Conservation (phyloP, 2,329 filamentous ascomycete genomes). For the Aspergillus awamori region DNA sequence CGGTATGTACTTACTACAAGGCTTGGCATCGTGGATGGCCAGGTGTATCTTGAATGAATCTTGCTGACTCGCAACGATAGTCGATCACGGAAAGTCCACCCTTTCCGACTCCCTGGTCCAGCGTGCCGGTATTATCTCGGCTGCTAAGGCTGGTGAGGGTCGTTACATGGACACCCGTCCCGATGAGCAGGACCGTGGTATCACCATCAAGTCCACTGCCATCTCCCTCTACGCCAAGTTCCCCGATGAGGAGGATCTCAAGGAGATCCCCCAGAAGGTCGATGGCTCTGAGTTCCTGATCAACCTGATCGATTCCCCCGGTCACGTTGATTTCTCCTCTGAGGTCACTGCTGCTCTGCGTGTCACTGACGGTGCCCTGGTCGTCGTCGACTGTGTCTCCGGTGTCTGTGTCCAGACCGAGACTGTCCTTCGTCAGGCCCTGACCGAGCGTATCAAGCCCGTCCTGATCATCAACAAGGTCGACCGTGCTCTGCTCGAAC, state of each 20-base stretch:
- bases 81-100: slow-evolving; percentile 99
- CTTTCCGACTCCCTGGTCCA: slow-evolving; percentile 98
- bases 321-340: slow-evolving; percentile 99
- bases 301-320: slow-evolving; percentile 99
- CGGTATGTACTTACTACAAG: slow-evolving; percentile 55
- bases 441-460: slow-evolving; percentile 99
- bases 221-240: slow-evolving; percentile 96
- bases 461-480: slow-evolving; percentile 99
- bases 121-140: slow-evolving; percentile 99
- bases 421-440: slow-evolving; percentile 97
- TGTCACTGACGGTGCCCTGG: slow-evolving; percentile 99
- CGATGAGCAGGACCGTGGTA: slow-evolving; percentile 99
- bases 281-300: slow-evolving; percentile 97
- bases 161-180: slow-evolving; percentile 96
- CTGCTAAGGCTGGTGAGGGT: slow-evolving; percentile 92
- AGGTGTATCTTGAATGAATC: neutral
- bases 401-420: slow-evolving; percentile 99
- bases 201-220: slow-evolving; percentile 99
- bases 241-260: slow-evolving; percentile 78
- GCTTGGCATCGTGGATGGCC: slow-evolving; percentile 6
- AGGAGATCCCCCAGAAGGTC: slow-evolving; percentile 88
- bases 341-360: slow-evolving; percentile 99
- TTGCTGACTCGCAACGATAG: slow-evolving; percentile 39
- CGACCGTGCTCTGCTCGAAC: slow-evolving; percentile 97
- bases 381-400: slow-evolving; percentile 99